phyloP scores from a whole-genome alignment of 805 yeast genomes.

The Wickerhamiella kazuoi region DNA sequence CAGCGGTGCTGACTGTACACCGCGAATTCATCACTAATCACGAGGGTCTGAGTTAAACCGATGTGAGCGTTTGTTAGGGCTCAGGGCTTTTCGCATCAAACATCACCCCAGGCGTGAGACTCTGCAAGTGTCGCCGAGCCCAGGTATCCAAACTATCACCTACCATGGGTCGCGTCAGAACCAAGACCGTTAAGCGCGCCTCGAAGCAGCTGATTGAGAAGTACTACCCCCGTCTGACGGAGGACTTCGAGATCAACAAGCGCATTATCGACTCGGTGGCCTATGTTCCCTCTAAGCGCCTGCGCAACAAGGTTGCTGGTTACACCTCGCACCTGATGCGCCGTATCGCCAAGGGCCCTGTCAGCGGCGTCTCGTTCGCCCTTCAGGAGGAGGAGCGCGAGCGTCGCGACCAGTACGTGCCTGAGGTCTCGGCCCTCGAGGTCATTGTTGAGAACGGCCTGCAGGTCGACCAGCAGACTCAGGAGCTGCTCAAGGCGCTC shows the following conservation, averaged over 20 bases:
- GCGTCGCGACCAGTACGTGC: constrained; percentile 99
- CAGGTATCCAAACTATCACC: neutral
- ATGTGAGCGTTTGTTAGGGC: neutral
- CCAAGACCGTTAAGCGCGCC: constrained; percentile 99
- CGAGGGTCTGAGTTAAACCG: no score
- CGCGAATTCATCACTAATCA: no score
- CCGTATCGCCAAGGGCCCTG: constrained; percentile 99
- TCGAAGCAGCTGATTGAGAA: constrained; percentile 98
- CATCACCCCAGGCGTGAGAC: neutral
- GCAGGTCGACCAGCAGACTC: constrained; percentile 94
- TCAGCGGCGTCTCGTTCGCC: constrained; percentile 99
- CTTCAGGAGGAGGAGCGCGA: constrained; percentile 99
- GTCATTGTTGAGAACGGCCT: constrained; percentile 88
- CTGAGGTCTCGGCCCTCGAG: constrained; percentile 99
- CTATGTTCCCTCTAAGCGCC: constrained; percentile 97
- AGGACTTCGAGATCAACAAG: constrained; percentile 99
- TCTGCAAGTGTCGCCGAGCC: neutral
- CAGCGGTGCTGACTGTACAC: no score
- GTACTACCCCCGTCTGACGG: constrained; percentile 98
- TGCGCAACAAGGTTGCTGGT: constrained; percentile 99
- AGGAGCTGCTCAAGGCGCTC: constrained; percentile 80
- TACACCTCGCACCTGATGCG: constrained; percentile 99
- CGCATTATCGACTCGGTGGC: constrained; percentile 98
- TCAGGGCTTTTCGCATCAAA: neutral
- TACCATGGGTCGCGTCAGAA: constrained; percentile 96